Evolutionary conservation across 495 filamentous ascomycete species (phyloP).

Genomic region (Podospora conica): DNA sequence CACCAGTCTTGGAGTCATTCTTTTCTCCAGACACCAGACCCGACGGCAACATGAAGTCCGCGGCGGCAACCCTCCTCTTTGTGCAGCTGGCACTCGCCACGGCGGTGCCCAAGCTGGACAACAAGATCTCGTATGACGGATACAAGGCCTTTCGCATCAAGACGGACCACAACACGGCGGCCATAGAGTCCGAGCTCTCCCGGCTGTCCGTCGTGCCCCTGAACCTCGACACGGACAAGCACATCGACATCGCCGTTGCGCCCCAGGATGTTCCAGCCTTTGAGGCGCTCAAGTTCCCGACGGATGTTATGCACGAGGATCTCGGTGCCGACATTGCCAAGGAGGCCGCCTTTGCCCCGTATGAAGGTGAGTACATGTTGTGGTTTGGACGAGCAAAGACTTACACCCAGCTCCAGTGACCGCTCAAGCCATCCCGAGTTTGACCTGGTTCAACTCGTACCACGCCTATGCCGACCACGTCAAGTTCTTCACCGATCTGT

Average conservation of each 20-base stretch:
- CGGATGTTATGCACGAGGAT: conserved; percentile 22
- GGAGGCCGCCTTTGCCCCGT: conserved; percentile 19
- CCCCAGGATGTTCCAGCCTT: conserved; percentile 21
- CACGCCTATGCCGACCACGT: conserved; percentile 52
- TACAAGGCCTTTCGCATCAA: conserved; percentile 29
- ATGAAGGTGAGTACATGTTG: conserved; percentile 15
- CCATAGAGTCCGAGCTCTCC: conserved; percentile 19
- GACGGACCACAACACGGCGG: conserved; percentile 18
- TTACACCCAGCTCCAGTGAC: background rate
- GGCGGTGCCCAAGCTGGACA: conserved; percentile 13
- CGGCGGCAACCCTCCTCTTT: conserved; percentile 6
- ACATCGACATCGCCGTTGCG: conserved; percentile 25
- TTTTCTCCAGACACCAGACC: background rate
- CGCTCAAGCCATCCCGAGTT: conserved; percentile 17
- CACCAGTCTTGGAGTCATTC: background rate
- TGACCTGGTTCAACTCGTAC: conserved; percentile 53
- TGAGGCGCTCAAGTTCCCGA: conserved; percentile 13
- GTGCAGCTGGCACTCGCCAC: conserved; percentile 14
- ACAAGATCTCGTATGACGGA: conserved; percentile 25
- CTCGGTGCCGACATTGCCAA: conserved; percentile 24
- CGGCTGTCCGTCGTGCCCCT: conserved; percentile 18
- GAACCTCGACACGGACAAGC: conserved; percentile 25
- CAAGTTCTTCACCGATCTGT: conserved; percentile 46
- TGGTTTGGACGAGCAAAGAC: background rate
- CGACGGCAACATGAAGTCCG: conserved; percentile 16